Evolutionary conservation across 108 stramenopile genomes (phyloP), one percentile per base, ranked within the genome.

Genomic region (Schizochytrium sp.): DNA sequence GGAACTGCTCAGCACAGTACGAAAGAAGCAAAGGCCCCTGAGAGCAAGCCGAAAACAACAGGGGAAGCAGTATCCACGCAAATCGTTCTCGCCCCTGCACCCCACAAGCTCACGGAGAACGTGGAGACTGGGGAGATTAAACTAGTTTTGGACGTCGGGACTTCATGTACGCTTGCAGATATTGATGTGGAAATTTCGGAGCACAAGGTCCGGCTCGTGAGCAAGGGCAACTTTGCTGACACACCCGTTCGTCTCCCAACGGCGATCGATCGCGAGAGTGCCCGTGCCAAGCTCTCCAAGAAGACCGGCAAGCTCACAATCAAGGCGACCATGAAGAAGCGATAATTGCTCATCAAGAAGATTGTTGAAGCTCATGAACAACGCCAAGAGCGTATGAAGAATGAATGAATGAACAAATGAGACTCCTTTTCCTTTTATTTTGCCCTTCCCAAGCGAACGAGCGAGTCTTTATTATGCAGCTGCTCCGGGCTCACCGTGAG

Each of bases 231-330:
- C 6, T 83, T 53, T 53, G 51, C 45, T 12, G 51, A 83, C 51
- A 53, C 51, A 6, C 76, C 48, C 10, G 4, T 83, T 23, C 45
- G 28, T 6, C 76, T 83, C 28, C 76, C 76, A 18, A 53, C 12
- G 6, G 6, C 76, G 19, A 83, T 83, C 45, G 45, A 53, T 16
- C 76, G 76, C 51, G 76, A 83, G 10, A 53, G 48, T 12, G 76
- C 76, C 1, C 45, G 76, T 1, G 76, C 76, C 6, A 83, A 34
- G 51, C 51, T 83, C 28, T 53, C 48, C 76, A 83, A 83, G 51
- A 83, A 83, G 51, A 83, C 76, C n/a, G 51, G 51, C n/a, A 83
- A 47, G 76, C 76, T 83, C 51, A 83, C 76, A 6, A 83, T 83
- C 51, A 83, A 83, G 28, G 45, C 63, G 34, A 69, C 8, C 25